Percentiles rank a stretch among this genome's conserved stretches.
Conservation (phyloP, 208 protist genomes). For the Leishmania martiniquensis region DNA sequence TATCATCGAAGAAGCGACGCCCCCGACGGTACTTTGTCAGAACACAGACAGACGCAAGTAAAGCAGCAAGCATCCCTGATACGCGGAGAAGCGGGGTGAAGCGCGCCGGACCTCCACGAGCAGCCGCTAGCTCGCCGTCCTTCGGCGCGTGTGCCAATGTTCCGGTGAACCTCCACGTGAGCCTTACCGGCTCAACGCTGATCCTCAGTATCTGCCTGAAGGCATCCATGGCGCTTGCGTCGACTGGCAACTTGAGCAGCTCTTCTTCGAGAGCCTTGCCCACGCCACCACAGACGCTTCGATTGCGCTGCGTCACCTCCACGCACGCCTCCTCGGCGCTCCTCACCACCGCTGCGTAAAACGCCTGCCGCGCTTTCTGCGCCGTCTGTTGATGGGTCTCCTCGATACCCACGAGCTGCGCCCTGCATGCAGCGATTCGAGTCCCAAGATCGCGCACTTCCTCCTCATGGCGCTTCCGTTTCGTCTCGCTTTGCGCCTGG, state of each 20-base stretch:
- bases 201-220: neutral
- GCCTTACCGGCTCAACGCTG: neutral
- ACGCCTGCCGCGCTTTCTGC: neutral
- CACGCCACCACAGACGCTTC: constrained; percentile 9
- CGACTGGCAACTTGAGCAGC: constrained; percentile 8
- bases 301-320: constrained; percentile 5
- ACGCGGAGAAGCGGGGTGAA: constrained; percentile 8
- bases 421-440: constrained; percentile 4
- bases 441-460: constrained; percentile 10
- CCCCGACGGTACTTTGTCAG: neutral
- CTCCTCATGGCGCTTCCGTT: neutral
- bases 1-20: constrained; percentile 16
- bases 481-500: neutral
- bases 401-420: neutral
- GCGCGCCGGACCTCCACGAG: neutral
- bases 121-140: neutral
- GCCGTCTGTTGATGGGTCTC: neutral
- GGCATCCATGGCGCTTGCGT: constrained; percentile 4
- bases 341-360: constrained; percentile 8
- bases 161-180: constrained; percentile 21
- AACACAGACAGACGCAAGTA: neutral
- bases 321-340: constrained; percentile 21
- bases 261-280: constrained; percentile 10
- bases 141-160: neutral
- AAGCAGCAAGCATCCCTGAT: neutral